phyloP scores from a whole-genome alignment of 306 rosid genomes.

The Corylus avellana region DNA sequence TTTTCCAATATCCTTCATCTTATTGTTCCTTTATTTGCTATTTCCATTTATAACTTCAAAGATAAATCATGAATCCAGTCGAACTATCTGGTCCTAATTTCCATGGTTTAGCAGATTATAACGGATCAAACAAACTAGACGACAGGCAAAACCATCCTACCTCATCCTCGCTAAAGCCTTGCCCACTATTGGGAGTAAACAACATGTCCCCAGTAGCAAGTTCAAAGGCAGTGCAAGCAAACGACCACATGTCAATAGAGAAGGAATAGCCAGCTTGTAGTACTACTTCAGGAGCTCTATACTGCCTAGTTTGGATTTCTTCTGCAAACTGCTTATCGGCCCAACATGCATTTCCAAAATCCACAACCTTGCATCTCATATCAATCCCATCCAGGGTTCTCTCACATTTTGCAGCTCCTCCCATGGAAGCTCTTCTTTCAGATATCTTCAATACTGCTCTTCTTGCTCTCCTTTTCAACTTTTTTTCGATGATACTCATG shows the following conservation, averaged over 20 bases:
- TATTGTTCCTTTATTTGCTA: not conserved
- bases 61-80: conserved; percentile 5
- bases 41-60: not conserved
- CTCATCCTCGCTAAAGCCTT: conserved; percentile 92
- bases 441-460: conserved; percentile 92
- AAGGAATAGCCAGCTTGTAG: conserved; percentile 78
- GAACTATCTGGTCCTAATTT: conserved; percentile 3
- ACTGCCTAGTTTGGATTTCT: conserved; percentile 96
- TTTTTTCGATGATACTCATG: conserved; percentile 72
- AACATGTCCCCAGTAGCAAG: conserved; percentile 98
- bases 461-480: conserved; percentile 81
- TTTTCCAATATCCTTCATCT: not conserved
- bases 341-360: conserved; percentile 96
- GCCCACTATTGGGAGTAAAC: conserved; percentile 80
- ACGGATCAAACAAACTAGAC: conserved; percentile 18
- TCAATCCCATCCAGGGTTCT: conserved; percentile 71
- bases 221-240: conserved; percentile 90
- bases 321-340: conserved; percentile 64
- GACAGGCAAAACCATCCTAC: conserved; percentile 46
- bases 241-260: conserved; percentile 94
- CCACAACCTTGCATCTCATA: conserved; percentile 89
- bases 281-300: conserved; percentile 94
- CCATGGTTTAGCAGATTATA: conserved; percentile 13
- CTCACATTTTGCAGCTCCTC: conserved; percentile 53
- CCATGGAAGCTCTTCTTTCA: conserved; percentile 70